Evolutionary conservation across 192 early-diverging fungal species (phyloP), one percentile per base, ranked within the genome.

Genomic region (Coemansia sp.): DNA sequence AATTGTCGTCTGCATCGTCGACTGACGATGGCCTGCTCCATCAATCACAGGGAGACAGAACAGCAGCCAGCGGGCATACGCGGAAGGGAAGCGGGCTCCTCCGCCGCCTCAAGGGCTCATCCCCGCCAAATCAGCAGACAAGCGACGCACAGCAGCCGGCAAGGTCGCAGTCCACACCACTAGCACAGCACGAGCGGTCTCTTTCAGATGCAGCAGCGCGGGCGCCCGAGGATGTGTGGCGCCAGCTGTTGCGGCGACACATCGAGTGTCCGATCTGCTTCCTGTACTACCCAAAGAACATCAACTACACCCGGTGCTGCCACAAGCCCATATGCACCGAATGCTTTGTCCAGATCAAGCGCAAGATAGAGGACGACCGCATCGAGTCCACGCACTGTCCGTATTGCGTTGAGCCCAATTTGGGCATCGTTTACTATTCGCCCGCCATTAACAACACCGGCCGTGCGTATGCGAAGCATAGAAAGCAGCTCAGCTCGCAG

Each of bases 201-300:
- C 19, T 68, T 20, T 77, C 75, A 0, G 69, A 71, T 62, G 15
- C 50, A 52, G 23, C 49, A 57, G 29, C 29, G 29, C 19, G 50
- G 25, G 33, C 34, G 17, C 36, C 62, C 13, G 34, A 22, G 41
- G 75, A 71, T 0, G 45, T 52, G n/a, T 73, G 61, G 19, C 70
- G 71, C 4, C 53, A 42, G 23, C 56, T 73, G 59, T 43, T 78
- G 58, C 61, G 73, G 38, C 74, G 74, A 13, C 77, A 87, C n/a
- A 81, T 93, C 50, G 95, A 97, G 71, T 97, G 95, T 60, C 95
- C 95, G 17, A 96, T 97, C 62, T 97, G 95, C 65, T 97, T 96
- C 65, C 78, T 97, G 77, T 95, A 91, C 75, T 97, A 97, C 68
- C 93, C 94, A 17, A 73, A 85, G 61, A 93, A 95, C 79, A 93